Base-by-base conservation (phyloP, 805 yeast genomes). In the Ogataea minuta region DNA sequence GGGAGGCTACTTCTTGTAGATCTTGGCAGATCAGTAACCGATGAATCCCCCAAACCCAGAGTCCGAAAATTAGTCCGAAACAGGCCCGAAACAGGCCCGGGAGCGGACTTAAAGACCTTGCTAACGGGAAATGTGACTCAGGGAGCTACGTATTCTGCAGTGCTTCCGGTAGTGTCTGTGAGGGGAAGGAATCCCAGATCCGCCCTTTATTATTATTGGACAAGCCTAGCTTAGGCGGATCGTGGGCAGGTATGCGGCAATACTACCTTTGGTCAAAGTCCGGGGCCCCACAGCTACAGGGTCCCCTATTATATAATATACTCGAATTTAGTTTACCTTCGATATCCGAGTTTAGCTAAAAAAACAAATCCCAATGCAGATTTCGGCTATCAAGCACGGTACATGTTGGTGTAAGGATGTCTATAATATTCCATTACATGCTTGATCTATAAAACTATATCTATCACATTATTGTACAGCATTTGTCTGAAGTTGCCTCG, bases 321-420 rank as follows among this genome's bases (percentile, higher is more conserved):
- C 12, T 6, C 28, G 5, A 11, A 25, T n/a, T 25, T 25, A 6
- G 6, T 25, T 6, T n/a, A 25, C 40, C 40, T 36, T 25, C 19
- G 16, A 30, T 36, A 36, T 17, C 40, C 40, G 40, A 36, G 26
- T 6, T 17, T n/a, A n/a, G n/a, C n/a, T n/a, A n/a, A n/a, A n/a
- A n/a, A n/a, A n/a, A n/a, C n/a, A n/a, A n/a, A n/a, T n/a, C n/a
- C n/a, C n/a, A n/a, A n/a, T n/a, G n/a, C n/a, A n/a, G n/a, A n/a
- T n/a, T n/a, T 23, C 39, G 39, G 39, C n/a, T 35, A 35, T 14
- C n/a, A n/a, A n/a, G n/a, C n/a, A n/a, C n/a, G n/a, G n/a, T n/a
- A n/a, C n/a, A n/a, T n/a, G n/a, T 4, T 20, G 40, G 40, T 36
- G 40, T 21, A 36, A 31, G 40, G 24, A 29, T 29, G 23, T 6